Evolutionary conservation across 805 yeast genomes (phyloP), one percentile per base, ranked within the genome.

Genomic region (Candida methanosorbosa): DNA sequence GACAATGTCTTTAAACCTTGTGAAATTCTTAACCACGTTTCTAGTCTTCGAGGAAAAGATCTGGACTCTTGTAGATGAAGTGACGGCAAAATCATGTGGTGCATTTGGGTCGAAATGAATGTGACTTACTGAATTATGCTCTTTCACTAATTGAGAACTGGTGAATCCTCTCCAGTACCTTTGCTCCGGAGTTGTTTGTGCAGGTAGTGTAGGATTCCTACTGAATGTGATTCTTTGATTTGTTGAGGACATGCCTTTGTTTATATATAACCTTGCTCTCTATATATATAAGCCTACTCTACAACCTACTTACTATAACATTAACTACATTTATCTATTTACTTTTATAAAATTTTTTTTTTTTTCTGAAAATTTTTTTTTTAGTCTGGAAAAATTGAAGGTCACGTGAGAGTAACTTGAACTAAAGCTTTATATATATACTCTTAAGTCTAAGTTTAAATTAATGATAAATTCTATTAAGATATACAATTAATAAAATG

Each of bases 41-140:
- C 97, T 72, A 0, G 97, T 92, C 56, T 85, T 85, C n/a, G 95
- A 80, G 0, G 95, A 83, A 50, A 90, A 84, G 8, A 92, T 76
- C 56, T 92, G 97, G 38, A 92, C 83, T 52, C 97, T 70, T 0
- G 97, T 81, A 15, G 94, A 79, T 21, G 94, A 78, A 1, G 97
- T 83, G 24, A 92, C 84, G 18, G 97, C 97, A 62, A 90, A 83
- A 60, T 92, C 95, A 53, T 84, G 79, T 5, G 96, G 95, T 13
- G 78, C 63, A 26, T 68, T 70, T 2, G 96, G 96, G 54, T 83
- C 87, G 68, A 92, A 92, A 43, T 79, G 71, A 36, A 92, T 78
- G 54, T 86, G 94, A 24, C 83, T 78, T 29, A 92, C 85, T 27
- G 97, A 85, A 57, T 84, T 87, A 60, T 84, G 90, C 56, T 92